Conservation (phyloP, 768 basidiomycete genomes). For the Pleurotus ostreatus region DNA sequence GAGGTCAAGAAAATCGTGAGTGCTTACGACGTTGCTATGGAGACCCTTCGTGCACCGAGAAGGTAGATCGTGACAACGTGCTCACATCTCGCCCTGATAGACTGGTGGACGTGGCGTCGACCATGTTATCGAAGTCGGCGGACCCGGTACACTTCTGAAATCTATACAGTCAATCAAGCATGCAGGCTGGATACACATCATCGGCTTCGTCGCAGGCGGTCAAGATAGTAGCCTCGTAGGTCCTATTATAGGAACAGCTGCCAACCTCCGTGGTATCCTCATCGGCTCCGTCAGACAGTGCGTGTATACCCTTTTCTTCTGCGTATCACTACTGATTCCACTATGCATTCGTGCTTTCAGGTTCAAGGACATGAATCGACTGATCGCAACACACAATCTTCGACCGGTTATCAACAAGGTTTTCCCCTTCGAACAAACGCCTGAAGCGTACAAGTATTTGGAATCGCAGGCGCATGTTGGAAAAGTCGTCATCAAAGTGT, state of each 20-base stretch:
- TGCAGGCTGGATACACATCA: slow-evolving; percentile 43
- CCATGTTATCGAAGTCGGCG: slow-evolving; percentile 32
- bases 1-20: slow-evolving; percentile 41
- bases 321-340: too few relatives aligned
- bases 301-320: slow-evolving; percentile 13
- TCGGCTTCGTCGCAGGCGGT: slow-evolving; percentile 43
- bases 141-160: slow-evolving; percentile 37
- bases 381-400: slow-evolving; percentile 40
- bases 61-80: too few relatives aligned
- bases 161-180: slow-evolving; percentile 33
- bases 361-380: slow-evolving; percentile 49
- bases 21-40: background rate
- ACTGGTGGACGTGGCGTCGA: slow-evolving; percentile 36
- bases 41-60: too few relatives aligned
- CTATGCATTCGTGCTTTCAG: slow-evolving; percentile 19
- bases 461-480: slow-evolving; percentile 56
- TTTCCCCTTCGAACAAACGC: slow-evolving; percentile 50
- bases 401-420: slow-evolving; percentile 53
- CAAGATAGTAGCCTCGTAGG: slow-evolving; percentile 25
- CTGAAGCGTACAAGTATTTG: slow-evolving; percentile 49
- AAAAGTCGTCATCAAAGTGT: slow-evolving; percentile 55
- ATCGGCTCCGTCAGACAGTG: slow-evolving; percentile 55
- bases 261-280: slow-evolving; percentile 46
- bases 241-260: slow-evolving; percentile 31
- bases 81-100: slow-evolving; percentile 15